Base-by-base conservation (phyloP, 495 filamentous ascomycete genomes). In the Xanthoparmelia taractica region DNA sequence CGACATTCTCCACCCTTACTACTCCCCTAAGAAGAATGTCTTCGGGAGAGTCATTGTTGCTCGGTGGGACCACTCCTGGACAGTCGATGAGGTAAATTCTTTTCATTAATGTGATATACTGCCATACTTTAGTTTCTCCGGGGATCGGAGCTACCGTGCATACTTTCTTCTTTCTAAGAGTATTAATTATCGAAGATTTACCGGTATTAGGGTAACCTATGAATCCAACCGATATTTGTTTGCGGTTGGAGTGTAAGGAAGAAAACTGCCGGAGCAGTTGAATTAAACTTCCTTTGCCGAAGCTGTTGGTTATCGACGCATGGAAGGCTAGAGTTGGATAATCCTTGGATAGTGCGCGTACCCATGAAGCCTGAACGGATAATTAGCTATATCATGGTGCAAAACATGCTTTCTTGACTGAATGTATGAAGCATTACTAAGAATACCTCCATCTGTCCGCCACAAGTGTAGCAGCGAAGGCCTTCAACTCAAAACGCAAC, bases 401-500 rank as follows among this genome's bases (percentile, higher is more conserved):
- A 37, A 34, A 45, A 58, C 47, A 60, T 65, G 45, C 27, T n/a
- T 36, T 25, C 5, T 58, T 27, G n/a, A 57, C 69, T 61, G 66
- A 68, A 89, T 98, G 93, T 98, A 84, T 95, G 92, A 88, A 87
- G 88, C 91, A 87, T 89, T 87, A 96, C 93, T 98, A 97, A 95
- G 94, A 96, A 87, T 77, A 84, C 82, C 81, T 80, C 86, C 84
- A 93, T 78, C 65, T 73, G 71, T 72, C 72, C 68, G 71, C 73
- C 73, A 73, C 63, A 70, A 72, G 67, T 71, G 76, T 68, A 73
- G 76, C 74, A 77, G 70, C 70, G 82, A 83, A 79, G 74, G 43
- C 37, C 34, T 85, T 95, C 92, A 91, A 96, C 91, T 96, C 90
- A 87, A 85, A n/a, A 87, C 85, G 86, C 85, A 81, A 82, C 83